Conservation (phyloP, 192 early-diverging fungal genomes). For the Backusella westeae region DNA sequence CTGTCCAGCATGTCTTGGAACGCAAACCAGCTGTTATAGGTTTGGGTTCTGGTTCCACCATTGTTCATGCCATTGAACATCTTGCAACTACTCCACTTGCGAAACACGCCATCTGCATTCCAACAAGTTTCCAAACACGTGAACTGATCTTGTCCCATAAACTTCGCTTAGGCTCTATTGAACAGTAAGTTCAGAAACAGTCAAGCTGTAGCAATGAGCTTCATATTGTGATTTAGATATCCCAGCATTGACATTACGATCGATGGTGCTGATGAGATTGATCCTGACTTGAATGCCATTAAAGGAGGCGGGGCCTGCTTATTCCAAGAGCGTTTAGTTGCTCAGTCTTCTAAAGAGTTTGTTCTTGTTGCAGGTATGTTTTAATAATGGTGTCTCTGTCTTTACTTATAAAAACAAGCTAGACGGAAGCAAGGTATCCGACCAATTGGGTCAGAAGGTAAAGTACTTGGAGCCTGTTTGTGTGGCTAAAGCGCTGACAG, state of each 20-base stretch:
- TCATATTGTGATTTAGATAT: slow-evolving; percentile 37
- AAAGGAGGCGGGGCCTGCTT: slow-evolving; percentile 89
- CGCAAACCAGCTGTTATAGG: slow-evolving; percentile 49
- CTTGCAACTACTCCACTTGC: slow-evolving; percentile 54
- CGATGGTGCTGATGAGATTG: slow-evolving; percentile 91
- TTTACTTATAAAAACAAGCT: neutral
- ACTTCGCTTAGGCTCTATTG: slow-evolving; percentile 67
- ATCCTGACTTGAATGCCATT: slow-evolving; percentile 84
- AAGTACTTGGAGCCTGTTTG: neutral
- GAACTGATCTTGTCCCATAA: slow-evolving; percentile 76
- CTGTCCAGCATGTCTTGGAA: neutral
- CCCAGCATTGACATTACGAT: slow-evolving; percentile 84
- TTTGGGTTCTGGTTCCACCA: slow-evolving; percentile 79
- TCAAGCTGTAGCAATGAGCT: too few species aligned
- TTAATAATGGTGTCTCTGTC: neutral
- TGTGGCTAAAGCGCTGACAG: too few species aligned
- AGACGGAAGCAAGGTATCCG: slow-evolving; percentile 84
- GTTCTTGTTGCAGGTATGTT: slow-evolving; percentile 76
- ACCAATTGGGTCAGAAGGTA: slow-evolving; percentile 30
- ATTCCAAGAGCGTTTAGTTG: slow-evolving; percentile 90
- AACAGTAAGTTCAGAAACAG: slow-evolving; percentile 48
- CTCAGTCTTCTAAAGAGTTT: slow-evolving; percentile 75
- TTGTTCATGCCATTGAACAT: slow-evolving; percentile 79
- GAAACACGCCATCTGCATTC: slow-evolving; percentile 74
- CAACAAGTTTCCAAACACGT: slow-evolving; percentile 90